Conservation (phyloP, 345 rosid genomes). For the Geranium brycei region DNA sequence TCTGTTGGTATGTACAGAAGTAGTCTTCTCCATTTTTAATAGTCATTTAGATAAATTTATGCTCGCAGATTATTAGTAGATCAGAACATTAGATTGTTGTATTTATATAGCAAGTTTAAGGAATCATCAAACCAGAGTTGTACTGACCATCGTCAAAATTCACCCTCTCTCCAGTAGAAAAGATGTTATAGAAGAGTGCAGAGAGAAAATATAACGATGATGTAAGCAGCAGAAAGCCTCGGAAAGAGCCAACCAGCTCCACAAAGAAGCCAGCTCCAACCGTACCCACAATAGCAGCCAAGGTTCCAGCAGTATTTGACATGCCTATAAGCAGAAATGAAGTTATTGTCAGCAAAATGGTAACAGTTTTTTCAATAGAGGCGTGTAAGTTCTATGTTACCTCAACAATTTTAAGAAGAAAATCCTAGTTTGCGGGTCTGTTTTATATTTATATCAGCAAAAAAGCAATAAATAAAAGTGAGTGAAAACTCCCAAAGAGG, state of each 20-base stretch:
- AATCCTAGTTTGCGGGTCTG: neutral
- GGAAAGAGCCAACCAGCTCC: slow-evolving; percentile 78
- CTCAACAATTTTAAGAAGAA: neutral
- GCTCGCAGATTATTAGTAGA: no score
- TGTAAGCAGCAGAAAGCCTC: slow-evolving; percentile 76
- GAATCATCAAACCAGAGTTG: no score
- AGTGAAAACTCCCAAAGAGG: no score
- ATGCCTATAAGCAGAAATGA: slow-evolving; percentile 41
- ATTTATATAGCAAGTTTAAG: neutral
- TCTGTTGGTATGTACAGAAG: no score
- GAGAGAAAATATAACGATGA: slow-evolving; percentile 53
- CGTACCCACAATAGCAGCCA: slow-evolving; percentile 87
- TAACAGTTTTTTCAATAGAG: neutral
- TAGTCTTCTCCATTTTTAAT: no score
- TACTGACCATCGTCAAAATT: slow-evolving; percentile 49
- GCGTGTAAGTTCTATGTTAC: neutral
- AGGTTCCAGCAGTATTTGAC: slow-evolving; percentile 72
- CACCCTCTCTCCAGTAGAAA: slow-evolving; percentile 75
- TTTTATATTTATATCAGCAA: no score
- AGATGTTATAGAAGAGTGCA: slow-evolving; percentile 59
- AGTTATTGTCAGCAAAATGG: neutral
- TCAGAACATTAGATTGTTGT: neutral
- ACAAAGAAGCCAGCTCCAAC: slow-evolving; percentile 94
- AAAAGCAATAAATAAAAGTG: no score
- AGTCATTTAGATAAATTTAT: no score